Base-by-base conservation (phyloP, 805 yeast genomes). In the Candida yuanshanica region DNA sequence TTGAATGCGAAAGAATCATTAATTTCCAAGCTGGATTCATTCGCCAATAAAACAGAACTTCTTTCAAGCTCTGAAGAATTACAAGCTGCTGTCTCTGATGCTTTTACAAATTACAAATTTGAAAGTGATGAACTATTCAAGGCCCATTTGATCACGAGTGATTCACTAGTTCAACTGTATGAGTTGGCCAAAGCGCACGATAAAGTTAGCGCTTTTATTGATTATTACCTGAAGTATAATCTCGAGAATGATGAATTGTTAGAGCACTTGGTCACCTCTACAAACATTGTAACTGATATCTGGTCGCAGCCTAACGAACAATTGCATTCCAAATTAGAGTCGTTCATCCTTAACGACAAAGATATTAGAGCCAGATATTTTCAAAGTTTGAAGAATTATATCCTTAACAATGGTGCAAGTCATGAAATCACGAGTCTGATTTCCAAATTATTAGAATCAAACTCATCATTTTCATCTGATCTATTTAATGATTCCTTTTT, bases 91-190 rank as follows among this genome's bases (percentile, higher is more conserved):
- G 40, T 61, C 18, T 35, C 46, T 8, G 52, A 53, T 3, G 55
- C 51, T 35, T 43, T 63, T 1, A 38, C 51, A 0, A 35, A 27
- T 2, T 66, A 60, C 43, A 44, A 53, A 12, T 66, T 56, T 33
- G 45, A 45, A 7, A 55, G 60, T 40, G 56, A 53, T 36, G 49
- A 38, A 5, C 41, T 64, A 21, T 62, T 64, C 45, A 49, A 52
- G 29, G 21, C 48, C 2, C 52, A 49, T 20, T 56, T 72, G 26
- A 34, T 72, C 7, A 65, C 60, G 4, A 52, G 59, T 6, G 63
- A 62, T 2, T 64, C 68, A 20, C 48, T 69, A 0, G 11, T 45
- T 2, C 59, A 58, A 23, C 44, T 75, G 8, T 74, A 62, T 47
- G 41, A 51, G 4, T 40, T 46, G 11, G 59, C 70, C 5, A 44